phyloP scores from a whole-genome alignment of 1,284 basidiomycete species.

The Pseudozyma thailandica region DNA sequence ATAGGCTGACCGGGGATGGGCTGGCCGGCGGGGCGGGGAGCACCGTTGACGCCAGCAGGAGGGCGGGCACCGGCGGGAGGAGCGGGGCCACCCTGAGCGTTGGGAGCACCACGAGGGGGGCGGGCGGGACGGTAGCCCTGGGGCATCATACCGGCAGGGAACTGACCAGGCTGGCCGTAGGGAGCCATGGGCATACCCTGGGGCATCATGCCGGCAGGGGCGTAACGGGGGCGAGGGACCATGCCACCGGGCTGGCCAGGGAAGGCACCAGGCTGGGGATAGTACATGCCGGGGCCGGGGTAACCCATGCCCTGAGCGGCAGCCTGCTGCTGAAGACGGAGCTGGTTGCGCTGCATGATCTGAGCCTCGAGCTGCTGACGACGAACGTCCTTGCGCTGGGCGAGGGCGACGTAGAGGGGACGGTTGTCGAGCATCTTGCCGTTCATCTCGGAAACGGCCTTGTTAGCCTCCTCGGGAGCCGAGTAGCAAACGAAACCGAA shows the following conservation, averaged over 20 bases:
- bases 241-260: constrained; percentile 64
- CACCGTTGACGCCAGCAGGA: constrained; percentile 55
- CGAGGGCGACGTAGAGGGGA: constrained; percentile 97
- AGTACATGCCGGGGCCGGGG: constrained; percentile 67
- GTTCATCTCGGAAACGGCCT: constrained; percentile 99
- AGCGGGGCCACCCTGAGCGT: constrained; percentile 50
- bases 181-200: constrained; percentile 66
- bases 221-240: constrained; percentile 66
- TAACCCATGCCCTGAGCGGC: constrained; percentile 66
- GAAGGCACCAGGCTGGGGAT: constrained; percentile 66
- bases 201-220: constrained; percentile 67
- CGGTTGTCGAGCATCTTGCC: constrained; percentile 99
- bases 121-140: constrained; percentile 65
- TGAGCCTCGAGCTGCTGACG: constrained; percentile 98
- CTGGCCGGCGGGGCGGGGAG: constrained; percentile 51
- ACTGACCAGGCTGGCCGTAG: constrained; percentile 65
- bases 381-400: constrained; percentile 97
- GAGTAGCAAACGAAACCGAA: constrained; percentile 99
- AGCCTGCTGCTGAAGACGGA: constrained; percentile 68
- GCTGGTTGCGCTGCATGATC: constrained; percentile 69
- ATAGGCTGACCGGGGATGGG: constrained; percentile 53
- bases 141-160: constrained; percentile 65
- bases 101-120: constrained; percentile 60
- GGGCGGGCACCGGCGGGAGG: constrained; percentile 54
- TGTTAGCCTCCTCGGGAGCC: constrained; percentile 97